Base-by-base conservation (phyloP, 1,284 basidiomycete species). In the Termitomyces sp. region DNA sequence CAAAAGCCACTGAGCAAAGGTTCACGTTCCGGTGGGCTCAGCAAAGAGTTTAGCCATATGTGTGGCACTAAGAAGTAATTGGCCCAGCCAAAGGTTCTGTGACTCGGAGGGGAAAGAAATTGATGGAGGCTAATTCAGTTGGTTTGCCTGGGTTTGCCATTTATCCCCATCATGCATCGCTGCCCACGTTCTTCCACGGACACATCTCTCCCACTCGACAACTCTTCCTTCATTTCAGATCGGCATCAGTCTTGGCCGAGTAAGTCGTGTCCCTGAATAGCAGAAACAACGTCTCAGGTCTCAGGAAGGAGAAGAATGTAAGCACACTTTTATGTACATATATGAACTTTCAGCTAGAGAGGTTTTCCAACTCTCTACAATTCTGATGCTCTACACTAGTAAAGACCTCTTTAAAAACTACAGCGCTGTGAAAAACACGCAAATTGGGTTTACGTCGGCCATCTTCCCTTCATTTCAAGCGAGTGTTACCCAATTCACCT, bases 381-480 rank as follows among this genome's bases (percentile, higher is more conserved):
- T 46, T 46, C 45, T 34, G 1, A 58, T 54, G 49, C 30, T 46
- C 21, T 24, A 46, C 34, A 48, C 3, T 42, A 56, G 57, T 37
- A 31, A 50, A 37, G 14, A 49, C 30, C 38, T 24, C 30, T n/a
- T 28, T n/a, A 5, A 7, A 24, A 46, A 33, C 9, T 5, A 26
- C 16, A 46, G n/a, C 11, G 33, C 33, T n/a, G 21, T 18, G 34
- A 8, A 16, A 21, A 13, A 10, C 5, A 24, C 21, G 19, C 33
- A 24, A 46, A 2, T 8, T 42, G 39, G 38, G 39, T 30, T 18
- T 18, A 30, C 26, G 30, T 31, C 34, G 16, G 3, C 16, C 39
- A 30, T 42, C 39, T 16, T 8, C 8, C 21, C 21, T 34, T 35
- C 19, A 18, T 43, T 30, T 44, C 46, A 30, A 24, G 30, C 16